A percentile compares a stretch with the other conserved stretches of the same genome.
These are phyloP conservation scores for Gracilaria domingensis DNA, from an alignment of 23 red algal species.

Conservation along the genomic window DNA sequence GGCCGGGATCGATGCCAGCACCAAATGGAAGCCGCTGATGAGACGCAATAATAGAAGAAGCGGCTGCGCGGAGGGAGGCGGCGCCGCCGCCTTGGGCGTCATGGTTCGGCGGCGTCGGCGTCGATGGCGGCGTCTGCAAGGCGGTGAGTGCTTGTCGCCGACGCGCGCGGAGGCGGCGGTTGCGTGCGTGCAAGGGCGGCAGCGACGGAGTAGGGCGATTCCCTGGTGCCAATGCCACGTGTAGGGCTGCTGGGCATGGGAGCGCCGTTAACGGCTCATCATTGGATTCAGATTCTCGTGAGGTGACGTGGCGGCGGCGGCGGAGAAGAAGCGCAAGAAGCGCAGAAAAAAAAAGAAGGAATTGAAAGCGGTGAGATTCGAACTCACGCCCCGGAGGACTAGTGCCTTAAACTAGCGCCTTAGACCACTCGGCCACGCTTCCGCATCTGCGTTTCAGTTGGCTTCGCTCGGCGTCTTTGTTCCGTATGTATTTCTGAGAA, in stretches of 20 bases:
- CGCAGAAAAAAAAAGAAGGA: background rate
- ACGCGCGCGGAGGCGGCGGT: no score
- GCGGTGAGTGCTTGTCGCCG: no score
- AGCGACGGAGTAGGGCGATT: no score
- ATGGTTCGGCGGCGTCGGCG: constrained; percentile 9
- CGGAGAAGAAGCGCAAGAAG: no score
- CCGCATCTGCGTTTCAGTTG: background rate
- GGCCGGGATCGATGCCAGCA: constrained; percentile 10
- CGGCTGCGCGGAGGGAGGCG: constrained; percentile 18
- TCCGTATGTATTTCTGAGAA: no score
- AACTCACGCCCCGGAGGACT: constrained; percentile 88
- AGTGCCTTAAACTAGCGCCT: constrained; percentile 92
- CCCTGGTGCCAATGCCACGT: no score
- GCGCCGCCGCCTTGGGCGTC: background rate
- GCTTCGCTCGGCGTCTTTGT: no score
- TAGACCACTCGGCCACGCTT: constrained; percentile 89
- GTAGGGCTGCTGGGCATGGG: background rate
- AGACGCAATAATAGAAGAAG: constrained; percentile 27
- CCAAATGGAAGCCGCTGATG: constrained; percentile 16
- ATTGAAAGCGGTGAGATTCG: constrained; percentile 84
- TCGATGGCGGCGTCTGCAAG: no score
- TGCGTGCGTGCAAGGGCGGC: no score
- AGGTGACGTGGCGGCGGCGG: background rate
- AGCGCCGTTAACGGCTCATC: constrained; percentile 3
- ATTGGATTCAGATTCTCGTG: background rate